These are phyloP conservation scores for Astraeus odoratus DNA, from an alignment of 768 basidiomycete species.

Conservation along the genomic window DNA sequence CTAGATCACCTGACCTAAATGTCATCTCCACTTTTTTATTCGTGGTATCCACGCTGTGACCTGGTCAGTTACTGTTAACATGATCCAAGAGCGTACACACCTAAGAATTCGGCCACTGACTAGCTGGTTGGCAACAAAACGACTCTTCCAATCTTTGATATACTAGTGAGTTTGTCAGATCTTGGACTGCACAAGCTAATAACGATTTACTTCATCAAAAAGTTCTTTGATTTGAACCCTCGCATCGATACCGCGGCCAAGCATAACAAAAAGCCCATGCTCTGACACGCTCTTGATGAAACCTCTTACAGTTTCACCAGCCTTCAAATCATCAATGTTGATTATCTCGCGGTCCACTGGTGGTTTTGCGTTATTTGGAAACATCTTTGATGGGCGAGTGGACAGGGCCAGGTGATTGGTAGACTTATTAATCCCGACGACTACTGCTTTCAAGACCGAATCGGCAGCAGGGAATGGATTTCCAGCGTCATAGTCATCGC, in stretches of 20 bases:
- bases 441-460: conserved; percentile 61
- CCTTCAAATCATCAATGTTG: conserved; percentile 52
- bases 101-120: conserved; percentile 81
- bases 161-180: conserved; percentile 43
- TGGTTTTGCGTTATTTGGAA: conserved; percentile 39
- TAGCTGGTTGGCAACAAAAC: conserved; percentile 72
- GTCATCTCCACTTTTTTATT: conserved; percentile 87
- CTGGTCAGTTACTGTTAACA: not conserved
- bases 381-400: conserved; percentile 65
- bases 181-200: not conserved
- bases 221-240: conserved; percentile 91
- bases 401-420: conserved; percentile 74
- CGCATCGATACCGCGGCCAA: conserved; percentile 81
- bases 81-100: conserved; percentile 31
- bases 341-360: conserved; percentile 66
- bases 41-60: conserved; percentile 57
- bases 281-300: conserved; percentile 85
- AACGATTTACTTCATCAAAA: conserved; percentile 64
- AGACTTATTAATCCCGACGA: conserved; percentile 60
- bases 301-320: conserved; percentile 75
- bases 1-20: conserved; percentile 61
- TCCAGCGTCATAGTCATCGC: conserved; percentile 69
- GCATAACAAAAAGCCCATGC: conserved; percentile 82
- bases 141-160: conserved; percentile 91
- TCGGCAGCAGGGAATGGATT: conserved; percentile 53